These are phyloP conservation scores for Penicillium sp. DNA, from an alignment of 2,329 filamentous ascomycete species.

Conservation along the genomic window DNA sequence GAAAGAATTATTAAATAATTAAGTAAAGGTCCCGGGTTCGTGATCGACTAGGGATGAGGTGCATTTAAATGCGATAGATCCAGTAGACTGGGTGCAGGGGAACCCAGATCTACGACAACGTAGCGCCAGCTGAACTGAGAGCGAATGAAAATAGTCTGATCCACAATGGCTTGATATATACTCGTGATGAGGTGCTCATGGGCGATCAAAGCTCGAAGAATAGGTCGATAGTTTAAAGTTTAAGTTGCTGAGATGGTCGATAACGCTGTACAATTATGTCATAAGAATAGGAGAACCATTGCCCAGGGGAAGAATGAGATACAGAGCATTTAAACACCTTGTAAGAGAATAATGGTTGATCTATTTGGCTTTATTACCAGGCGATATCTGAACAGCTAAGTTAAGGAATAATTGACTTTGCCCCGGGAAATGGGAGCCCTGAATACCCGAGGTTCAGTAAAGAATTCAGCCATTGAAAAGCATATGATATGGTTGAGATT, in stretches of 20 bases:
- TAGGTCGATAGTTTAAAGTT: slow-evolving; percentile 11
- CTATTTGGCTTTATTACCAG: no score
- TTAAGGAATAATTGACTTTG: no score
- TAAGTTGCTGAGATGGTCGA: not conserved
- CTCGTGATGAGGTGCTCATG: slow-evolving; percentile 23
- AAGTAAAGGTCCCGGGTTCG: not conserved
- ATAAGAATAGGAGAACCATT: not conserved
- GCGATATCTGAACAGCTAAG: no score
- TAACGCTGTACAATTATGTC: not conserved
- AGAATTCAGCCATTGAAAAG: not conserved
- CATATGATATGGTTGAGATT: no score
- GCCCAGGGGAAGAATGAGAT: not conserved
- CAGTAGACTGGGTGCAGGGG: not conserved
- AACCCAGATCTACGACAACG: no score
- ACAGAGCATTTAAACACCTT: not conserved
- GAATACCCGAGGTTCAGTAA: not conserved
- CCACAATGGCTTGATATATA: slow-evolving; percentile 20
- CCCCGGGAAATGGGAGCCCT: no score
- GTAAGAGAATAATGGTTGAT: not conserved
- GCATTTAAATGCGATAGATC: slow-evolving; percentile 8
- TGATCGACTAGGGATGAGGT: slow-evolving; percentile 1
- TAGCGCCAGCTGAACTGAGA: not conserved
- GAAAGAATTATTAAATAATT: not conserved
- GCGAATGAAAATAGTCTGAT: slow-evolving; percentile 6
- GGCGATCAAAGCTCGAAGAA: not conserved